phyloP scores from a whole-genome alignment of 2,329 filamentous ascomycete species.

The Aureobasidium sp. region DNA sequence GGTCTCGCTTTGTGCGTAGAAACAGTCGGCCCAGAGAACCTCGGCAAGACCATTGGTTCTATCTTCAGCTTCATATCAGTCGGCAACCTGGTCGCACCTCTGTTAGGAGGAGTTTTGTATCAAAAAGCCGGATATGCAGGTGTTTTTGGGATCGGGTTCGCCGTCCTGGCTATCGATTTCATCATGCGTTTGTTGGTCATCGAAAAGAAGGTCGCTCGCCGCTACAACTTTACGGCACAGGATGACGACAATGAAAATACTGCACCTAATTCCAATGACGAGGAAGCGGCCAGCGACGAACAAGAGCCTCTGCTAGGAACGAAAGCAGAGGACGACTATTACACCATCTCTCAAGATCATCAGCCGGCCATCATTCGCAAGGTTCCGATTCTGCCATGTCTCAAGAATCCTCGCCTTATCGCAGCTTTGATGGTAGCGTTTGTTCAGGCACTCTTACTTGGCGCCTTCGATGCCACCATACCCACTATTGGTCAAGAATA shows the following conservation, averaged over 20 bases:
- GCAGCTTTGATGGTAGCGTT: constrained; percentile 35
- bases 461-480: constrained; percentile 42
- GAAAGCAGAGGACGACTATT: constrained; percentile 29
- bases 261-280: constrained; percentile 8
- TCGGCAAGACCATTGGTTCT: constrained; percentile 56
- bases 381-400: constrained; percentile 43
- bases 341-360: constrained; percentile 38
- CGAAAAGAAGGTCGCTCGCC: constrained; percentile 53
- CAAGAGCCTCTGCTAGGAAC: constrained; percentile 36
- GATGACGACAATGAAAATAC: constrained; percentile 16
- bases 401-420: constrained; percentile 35
- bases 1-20: constrained; percentile 53
- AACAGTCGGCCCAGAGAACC: constrained; percentile 48
- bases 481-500: constrained; percentile 37
- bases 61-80: constrained; percentile 54
- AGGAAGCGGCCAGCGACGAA: constrained; percentile 22
- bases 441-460: constrained; percentile 38
- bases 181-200: constrained; percentile 53
- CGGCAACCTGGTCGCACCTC: constrained; percentile 50
- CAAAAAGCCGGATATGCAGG: constrained; percentile 50
- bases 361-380: constrained; percentile 34
- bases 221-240: constrained; percentile 31
- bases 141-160: constrained; percentile 52
- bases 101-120: constrained; percentile 55
- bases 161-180: constrained; percentile 51